These are phyloP conservation scores for Phytophthora litchii DNA, from an alignment of 352 stramenopile species.

Conservation along the genomic window DNA sequence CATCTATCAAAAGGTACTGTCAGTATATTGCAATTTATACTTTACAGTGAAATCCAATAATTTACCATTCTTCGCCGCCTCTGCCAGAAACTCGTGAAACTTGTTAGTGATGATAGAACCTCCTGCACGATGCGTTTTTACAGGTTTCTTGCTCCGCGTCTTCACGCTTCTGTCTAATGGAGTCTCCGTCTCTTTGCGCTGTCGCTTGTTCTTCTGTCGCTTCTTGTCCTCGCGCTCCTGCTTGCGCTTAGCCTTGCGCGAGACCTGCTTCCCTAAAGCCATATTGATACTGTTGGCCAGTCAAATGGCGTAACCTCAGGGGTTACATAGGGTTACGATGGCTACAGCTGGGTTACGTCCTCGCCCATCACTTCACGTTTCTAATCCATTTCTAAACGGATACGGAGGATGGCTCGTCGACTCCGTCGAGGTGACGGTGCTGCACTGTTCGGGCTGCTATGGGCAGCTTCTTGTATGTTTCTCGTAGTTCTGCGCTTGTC, in stretches of 20 bases:
- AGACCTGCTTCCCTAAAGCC: slow-evolving; percentile 32
- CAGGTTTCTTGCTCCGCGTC: slow-evolving; percentile 15
- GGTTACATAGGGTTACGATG: neutral
- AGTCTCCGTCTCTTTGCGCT: slow-evolving; percentile 35
- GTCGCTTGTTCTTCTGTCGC: slow-evolving; percentile 64
- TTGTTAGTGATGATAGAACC: slow-evolving; percentile 58
- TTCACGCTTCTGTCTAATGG: slow-evolving; percentile 12
- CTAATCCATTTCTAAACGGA: slow-evolving; percentile 16
- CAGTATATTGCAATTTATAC: too few relatives aligned
- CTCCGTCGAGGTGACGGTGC: slow-evolving; percentile 23
- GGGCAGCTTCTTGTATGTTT: slow-evolving; percentile 32
- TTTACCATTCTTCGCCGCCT: slow-evolving; percentile 47
- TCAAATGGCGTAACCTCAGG: slow-evolving; percentile 11
- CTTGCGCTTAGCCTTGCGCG: slow-evolving; percentile 84
- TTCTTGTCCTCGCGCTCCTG: slow-evolving; percentile 82
- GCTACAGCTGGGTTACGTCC: neutral
- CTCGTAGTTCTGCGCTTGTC: slow-evolving; percentile 31
- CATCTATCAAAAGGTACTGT: slow-evolving; percentile 6
- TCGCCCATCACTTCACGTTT: slow-evolving; percentile 7
- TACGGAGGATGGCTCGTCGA: slow-evolving; percentile 14
- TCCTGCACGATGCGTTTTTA: slow-evolving; percentile 9
- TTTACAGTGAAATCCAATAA: too few relatives aligned
- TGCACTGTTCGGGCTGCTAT: slow-evolving; percentile 32
- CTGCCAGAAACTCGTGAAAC: slow-evolving; percentile 80
- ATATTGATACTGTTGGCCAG: slow-evolving; percentile 28